phyloP scores from a whole-genome alignment of 331 rosid genomes.

The Pyrus hybrid region DNA sequence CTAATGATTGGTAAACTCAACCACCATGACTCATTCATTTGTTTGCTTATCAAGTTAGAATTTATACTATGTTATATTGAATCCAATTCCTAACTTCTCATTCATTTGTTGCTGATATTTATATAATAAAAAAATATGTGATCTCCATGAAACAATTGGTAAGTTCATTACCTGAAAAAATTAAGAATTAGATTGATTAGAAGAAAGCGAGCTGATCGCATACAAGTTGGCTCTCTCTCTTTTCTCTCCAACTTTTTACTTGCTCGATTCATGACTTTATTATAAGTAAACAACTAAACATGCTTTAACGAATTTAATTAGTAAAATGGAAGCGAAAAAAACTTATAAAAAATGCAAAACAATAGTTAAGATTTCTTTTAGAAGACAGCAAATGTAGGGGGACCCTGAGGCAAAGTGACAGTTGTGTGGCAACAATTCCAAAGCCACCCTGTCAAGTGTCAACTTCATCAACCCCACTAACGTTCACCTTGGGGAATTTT shows the following conservation, averaged over 20 bases:
- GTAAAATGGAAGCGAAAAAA: not conserved
- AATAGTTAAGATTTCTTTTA: conserved; percentile 3
- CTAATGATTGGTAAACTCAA: not conserved
- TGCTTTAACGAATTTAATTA: not conserved
- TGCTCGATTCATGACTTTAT: too few relatives aligned
- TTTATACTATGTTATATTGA: not conserved
- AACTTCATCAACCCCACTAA: not conserved
- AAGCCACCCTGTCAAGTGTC: conserved; percentile 19
- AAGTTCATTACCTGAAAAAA: not conserved
- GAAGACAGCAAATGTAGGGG: conserved; percentile 25
- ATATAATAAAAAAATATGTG: too few relatives aligned
- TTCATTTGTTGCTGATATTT: not conserved
- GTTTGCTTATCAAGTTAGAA: not conserved
- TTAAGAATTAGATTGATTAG: not conserved
- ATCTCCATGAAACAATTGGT: not conserved
- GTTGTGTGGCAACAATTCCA: conserved; percentile 24
- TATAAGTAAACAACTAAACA: not conserved
- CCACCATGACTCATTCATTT: not conserved
- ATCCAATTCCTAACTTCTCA: not conserved
- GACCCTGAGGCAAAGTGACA: conserved; percentile 14
- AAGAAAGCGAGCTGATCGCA: not conserved
- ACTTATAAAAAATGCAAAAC: not conserved
- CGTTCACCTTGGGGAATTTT: conserved; percentile 1
- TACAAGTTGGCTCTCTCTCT: not conserved
- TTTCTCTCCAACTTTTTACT: too few relatives aligned